Conservation (phyloP, 2,329 filamentous ascomycete species). For the Neurospora sp. region DNA sequence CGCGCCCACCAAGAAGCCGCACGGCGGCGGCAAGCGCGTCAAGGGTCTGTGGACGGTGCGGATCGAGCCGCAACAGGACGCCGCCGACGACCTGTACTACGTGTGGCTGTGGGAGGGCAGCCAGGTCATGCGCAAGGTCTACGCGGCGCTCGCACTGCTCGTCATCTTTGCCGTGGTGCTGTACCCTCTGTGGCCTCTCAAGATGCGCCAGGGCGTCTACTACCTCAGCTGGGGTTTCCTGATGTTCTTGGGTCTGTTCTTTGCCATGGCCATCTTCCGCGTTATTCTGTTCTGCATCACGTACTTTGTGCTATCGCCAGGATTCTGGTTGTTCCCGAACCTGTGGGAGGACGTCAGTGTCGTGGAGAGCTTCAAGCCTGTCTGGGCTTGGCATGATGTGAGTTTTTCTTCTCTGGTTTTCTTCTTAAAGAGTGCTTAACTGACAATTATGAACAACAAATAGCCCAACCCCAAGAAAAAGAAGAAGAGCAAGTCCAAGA, state of each 20-base stretch:
- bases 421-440: background rate
- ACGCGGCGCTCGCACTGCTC: conserved; percentile 73
- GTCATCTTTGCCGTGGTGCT: conserved; percentile 82
- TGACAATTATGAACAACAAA: conserved; percentile 4
- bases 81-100: conserved; percentile 80
- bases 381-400: conserved; percentile 99
- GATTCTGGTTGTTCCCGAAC: conserved; percentile 97
- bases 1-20: conserved; percentile 47
- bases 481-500: conserved; percentile 47
- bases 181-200: conserved; percentile 92
- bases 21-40: conserved; percentile 57
- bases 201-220: conserved; percentile 88
- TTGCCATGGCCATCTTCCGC: conserved; percentile 94
- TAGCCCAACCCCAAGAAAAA: conserved; percentile 26
- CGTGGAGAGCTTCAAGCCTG: conserved; percentile 88
- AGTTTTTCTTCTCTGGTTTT: conserved; percentile 22
- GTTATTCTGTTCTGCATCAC: conserved; percentile 91
- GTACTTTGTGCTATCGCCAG: conserved; percentile 73
- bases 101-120: conserved; percentile 93
- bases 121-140: conserved; percentile 88
- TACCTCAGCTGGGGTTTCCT: conserved; percentile 93
- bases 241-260: conserved; percentile 84
- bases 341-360: conserved; percentile 98
- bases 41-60: conserved; percentile 96
- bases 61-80: conserved; percentile 93